Evolutionary conservation across 768 basidiomycete species (phyloP), one percentile per base, ranked within the genome.

Genomic region (Boletus vinaceobasis): DNA sequence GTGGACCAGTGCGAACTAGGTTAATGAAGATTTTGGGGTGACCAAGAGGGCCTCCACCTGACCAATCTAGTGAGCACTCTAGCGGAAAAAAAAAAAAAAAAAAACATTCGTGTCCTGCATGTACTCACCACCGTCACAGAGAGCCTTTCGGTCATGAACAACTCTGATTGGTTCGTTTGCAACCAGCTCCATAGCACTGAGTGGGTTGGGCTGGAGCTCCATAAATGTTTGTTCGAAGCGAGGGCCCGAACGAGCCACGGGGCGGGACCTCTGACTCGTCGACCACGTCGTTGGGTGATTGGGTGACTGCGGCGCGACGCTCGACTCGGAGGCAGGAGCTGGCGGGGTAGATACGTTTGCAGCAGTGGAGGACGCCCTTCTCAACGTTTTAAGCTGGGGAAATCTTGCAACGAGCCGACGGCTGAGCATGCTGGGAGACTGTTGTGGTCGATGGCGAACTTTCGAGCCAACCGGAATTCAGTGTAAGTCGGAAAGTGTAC

Each of bases 21-120:
- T 98, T 98, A 71, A 99, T 93, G 67, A 83, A 98, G 56, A 98
- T 85, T 77, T 93, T 95, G 6, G 97, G 97, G 69, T 99, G 97
- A 23, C 97, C 97, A 29, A 99, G 80, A 40, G 97, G 83, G 11
- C 96, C 97, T 68, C 86, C 87, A 73, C 96, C 96, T 98, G 68
- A 44, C 40, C 49, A 48, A 49, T 21, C 21, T 21, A 43, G 38
- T 67, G 39, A 68, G 58, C 52, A 53, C 31, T 33, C 32, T 27
- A 38, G 57, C 52, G 44, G 36, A 56, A 31, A 37, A 51, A 19
- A 19, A 47, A 47, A 6, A 40, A 38, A 56, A 31, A 37, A 51
- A 19, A 19, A 47, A 47, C 7, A 40, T n/a, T 13, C 14, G 39
- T n/a, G 50, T 31, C 38, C 7, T 48, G 27, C 33, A 46, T 35